phyloP scores from a whole-genome alignment of 495 filamentous ascomycete genomes.

The Endocarpon pusillum region DNA sequence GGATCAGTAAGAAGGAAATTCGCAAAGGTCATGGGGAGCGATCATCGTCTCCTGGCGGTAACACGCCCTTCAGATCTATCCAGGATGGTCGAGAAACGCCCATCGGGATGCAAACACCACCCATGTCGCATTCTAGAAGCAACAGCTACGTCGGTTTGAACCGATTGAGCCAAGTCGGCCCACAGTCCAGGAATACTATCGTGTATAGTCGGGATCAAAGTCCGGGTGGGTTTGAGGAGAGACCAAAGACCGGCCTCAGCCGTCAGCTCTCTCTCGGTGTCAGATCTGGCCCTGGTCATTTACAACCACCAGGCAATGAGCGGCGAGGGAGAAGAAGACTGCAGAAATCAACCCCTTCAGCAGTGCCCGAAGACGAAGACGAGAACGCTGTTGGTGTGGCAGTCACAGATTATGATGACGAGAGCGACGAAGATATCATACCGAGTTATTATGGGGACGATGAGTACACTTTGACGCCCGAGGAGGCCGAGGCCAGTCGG shows the following conservation, averaged over 20 bases:
- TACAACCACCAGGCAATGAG: constrained; percentile 6
- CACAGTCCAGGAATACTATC: constrained; percentile 31
- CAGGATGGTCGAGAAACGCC: constrained; percentile 26
- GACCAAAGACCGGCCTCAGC: constrained; percentile 22
- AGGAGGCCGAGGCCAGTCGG: constrained; percentile 19
- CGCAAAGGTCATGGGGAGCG: constrained; percentile 19
- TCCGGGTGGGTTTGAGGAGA: constrained; percentile 15
- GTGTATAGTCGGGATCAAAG: constrained; percentile 29
- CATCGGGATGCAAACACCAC: constrained; percentile 22
- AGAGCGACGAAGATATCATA: constrained; percentile 29
- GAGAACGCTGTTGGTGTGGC: constrained; percentile 12
- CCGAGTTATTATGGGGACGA: constrained; percentile 27
- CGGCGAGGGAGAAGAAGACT: constrained; percentile 18
- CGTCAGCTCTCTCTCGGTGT: constrained; percentile 23
- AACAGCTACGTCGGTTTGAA: constrained; percentile 37
- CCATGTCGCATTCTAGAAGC: constrained; percentile 19
- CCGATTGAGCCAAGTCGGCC: constrained; percentile 27
- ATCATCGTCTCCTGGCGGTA: constrained; percentile 19
- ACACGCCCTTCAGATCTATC: constrained; percentile 23
- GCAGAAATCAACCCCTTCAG: constrained; percentile 11
- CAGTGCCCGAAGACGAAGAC: constrained; percentile 12
- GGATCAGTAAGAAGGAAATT: constrained; percentile 24
- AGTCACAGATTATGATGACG: constrained; percentile 18
- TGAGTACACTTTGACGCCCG: constrained; percentile 23
- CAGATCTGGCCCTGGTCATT: constrained; percentile 22